phyloP scores from a whole-genome alignment of 1,284 basidiomycete species.

The Sutorius eximius region DNA sequence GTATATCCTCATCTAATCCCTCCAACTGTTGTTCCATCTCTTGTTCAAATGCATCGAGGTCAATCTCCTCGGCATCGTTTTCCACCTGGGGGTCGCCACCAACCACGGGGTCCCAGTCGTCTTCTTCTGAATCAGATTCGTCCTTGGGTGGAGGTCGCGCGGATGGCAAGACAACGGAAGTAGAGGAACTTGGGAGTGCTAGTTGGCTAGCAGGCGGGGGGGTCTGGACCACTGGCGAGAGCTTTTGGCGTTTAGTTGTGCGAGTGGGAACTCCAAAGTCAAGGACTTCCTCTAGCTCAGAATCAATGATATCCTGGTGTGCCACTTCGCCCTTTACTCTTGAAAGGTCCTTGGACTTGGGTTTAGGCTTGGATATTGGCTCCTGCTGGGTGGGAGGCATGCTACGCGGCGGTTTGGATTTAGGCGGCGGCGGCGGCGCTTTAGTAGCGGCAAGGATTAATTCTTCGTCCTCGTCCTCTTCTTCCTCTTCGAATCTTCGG shows the following conservation, averaged over 20 bases:
- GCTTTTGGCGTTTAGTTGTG: conserved; percentile 41
- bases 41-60: conserved; percentile 48
- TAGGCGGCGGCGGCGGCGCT: conserved; percentile 26
- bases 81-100: conserved; percentile 37
- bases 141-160: conserved; percentile 25
- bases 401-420: conserved; percentile 26
- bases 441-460: conserved; percentile 34
- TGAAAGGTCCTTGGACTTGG: conserved; percentile 26
- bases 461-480: conserved; percentile 51
- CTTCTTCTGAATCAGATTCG: conserved; percentile 55
- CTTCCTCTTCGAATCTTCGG: conserved; percentile 41
- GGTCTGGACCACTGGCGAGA: conserved; percentile 37
- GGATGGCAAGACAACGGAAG: conserved; percentile 37
- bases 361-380: conserved; percentile 25
- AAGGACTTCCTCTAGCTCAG: conserved; percentile 43
- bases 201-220: conserved; percentile 36
- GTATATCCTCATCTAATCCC: conserved; percentile 38
- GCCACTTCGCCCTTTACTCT: conserved; percentile 27
- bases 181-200: conserved; percentile 45
- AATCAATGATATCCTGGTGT: conserved; percentile 28
- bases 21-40: conserved; percentile 49
- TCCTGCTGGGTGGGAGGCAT: conserved; percentile 27
- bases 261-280: conserved; percentile 39
- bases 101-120: conserved; percentile 52
- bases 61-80: conserved; percentile 46